Evolutionary conservation across 352 stramenopile species (phyloP).

Genomic region (Aphanomyces astaci): DNA sequence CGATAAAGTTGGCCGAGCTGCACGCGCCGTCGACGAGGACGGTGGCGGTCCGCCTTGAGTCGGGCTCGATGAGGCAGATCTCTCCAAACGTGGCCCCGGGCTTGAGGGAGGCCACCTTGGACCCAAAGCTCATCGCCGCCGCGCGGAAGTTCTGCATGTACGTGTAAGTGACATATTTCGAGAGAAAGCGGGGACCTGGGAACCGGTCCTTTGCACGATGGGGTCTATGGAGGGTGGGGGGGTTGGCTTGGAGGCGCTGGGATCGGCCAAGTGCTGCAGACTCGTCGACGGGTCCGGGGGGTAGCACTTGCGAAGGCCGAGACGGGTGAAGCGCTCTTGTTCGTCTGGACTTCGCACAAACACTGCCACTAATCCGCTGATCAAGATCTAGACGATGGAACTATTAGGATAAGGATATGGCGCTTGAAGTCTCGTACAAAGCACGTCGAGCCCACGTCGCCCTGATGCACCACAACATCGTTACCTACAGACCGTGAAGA

Average conservation of each 20-base stretch:
- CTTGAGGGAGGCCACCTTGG: conserved; percentile 64
- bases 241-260: too few species aligned
- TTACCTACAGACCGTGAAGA: conserved; percentile 25
- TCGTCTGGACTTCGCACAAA: conserved; percentile 63
- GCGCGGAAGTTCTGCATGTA: too few species aligned
- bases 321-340: conserved; percentile 50
- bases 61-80: conserved; percentile 75
- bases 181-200: too few species aligned
- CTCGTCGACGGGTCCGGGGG: conserved; percentile 6
- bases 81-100: conserved; percentile 74
- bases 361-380: conserved; percentile 69
- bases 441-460: conserved; percentile 78
- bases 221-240: background rate
- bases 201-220: background rate
- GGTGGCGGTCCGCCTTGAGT: conserved; percentile 77
- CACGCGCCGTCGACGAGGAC: conserved; percentile 61
- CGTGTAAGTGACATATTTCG: too few species aligned
- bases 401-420: background rate
- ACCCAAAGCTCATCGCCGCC: conserved; percentile 17
- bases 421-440: conserved; percentile 39
- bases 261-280: background rate
- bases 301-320: conserved; percentile 30
- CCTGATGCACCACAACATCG: conserved; percentile 72
- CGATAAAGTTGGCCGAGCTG: conserved; percentile 75
- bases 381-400: conserved; percentile 46